Evolutionary conservation across 2,329 filamentous ascomycete species (phyloP).

Genomic region (Cladosporium sp.): DNA sequence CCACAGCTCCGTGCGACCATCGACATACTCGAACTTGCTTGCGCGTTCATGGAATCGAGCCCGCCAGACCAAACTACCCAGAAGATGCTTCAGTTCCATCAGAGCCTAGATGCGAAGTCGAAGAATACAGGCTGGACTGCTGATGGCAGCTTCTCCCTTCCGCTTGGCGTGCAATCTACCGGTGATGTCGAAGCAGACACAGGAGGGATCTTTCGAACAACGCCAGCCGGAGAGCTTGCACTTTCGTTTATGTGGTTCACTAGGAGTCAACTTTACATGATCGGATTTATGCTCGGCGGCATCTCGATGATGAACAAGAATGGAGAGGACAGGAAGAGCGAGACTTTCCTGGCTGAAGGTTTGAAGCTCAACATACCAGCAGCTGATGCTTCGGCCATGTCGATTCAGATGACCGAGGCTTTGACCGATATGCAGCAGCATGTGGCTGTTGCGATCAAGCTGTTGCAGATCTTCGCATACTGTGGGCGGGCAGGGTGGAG

Average conservation of each 20-base stretch:
- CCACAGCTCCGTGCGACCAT: slow-evolving; percentile 67
- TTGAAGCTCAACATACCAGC: slow-evolving; percentile 48
- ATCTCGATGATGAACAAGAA: slow-evolving; percentile 58
- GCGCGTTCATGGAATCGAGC: slow-evolving; percentile 63
- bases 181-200: slow-evolving; percentile 42
- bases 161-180: slow-evolving; percentile 39
- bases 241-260: slow-evolving; percentile 62
- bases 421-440: slow-evolving; percentile 2
- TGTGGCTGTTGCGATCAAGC: slow-evolving; percentile 4
- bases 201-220: slow-evolving; percentile 46
- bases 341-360: slow-evolving; percentile 60
- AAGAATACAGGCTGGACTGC: slow-evolving; percentile 33
- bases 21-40: slow-evolving; percentile 68
- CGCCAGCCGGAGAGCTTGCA: slow-evolving; percentile 39
- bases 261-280: slow-evolving; percentile 58
- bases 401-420: neutral
- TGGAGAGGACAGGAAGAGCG: slow-evolving; percentile 54
- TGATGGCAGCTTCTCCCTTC: slow-evolving; percentile 43
- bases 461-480: slow-evolving; percentile 53
- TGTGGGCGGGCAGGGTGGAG: slow-evolving; percentile 72
- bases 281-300: slow-evolving; percentile 61
- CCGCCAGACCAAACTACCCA: slow-evolving; percentile 56
- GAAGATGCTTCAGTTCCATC: slow-evolving; percentile 65
- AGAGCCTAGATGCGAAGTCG: slow-evolving; percentile 58
- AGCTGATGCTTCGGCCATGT: slow-evolving; percentile 31